Evolutionary conservation across 805 yeast genomes (phyloP).

Genomic region (Komagataella phaffii): DNA sequence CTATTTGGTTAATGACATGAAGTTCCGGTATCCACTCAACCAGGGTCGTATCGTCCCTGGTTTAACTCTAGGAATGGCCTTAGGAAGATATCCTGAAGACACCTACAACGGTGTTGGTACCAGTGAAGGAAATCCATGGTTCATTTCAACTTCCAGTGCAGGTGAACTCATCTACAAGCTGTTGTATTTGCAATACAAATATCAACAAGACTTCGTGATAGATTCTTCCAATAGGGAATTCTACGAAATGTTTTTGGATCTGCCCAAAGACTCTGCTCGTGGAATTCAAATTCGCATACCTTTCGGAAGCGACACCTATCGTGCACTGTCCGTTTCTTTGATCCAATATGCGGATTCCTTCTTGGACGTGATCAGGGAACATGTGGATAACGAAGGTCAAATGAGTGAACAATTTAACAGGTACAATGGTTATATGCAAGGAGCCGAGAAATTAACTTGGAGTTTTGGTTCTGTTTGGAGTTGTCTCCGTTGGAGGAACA

Average conservation of each 20-base stretch:
- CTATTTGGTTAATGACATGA: slow-evolving; percentile 56
- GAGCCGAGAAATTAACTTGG: slow-evolving; percentile 86
- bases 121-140: slow-evolving; percentile 90
- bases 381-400: slow-evolving; percentile 50
- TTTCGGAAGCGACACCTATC: slow-evolving; percentile 29
- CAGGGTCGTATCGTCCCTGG: slow-evolving; percentile 25
- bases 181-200: slow-evolving; percentile 27
- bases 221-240: slow-evolving; percentile 10
- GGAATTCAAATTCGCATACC: slow-evolving; percentile 9
- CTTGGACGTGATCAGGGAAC: slow-evolving; percentile 41
- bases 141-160: slow-evolving; percentile 61
- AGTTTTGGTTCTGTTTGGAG: slow-evolving; percentile 70
- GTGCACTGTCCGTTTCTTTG: slow-evolving; percentile 28
- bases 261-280: slow-evolving; percentile 2
- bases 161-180: slow-evolving; percentile 48
- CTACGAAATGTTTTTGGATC: slow-evolving; percentile 11
- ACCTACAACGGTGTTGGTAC: slow-evolving; percentile 63
- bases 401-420: slow-evolving; percentile 86
- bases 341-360: slow-evolving; percentile 56
- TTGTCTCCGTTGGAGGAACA: slow-evolving; percentile 50
- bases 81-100: slow-evolving; percentile 93
- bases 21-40: slow-evolving; percentile 66
- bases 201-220: slow-evolving; percentile 27
- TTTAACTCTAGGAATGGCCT: slow-evolving; percentile 38
- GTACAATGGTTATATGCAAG: slow-evolving; percentile 73